phyloP scores from a whole-genome alignment of 768 basidiomycete species.

The Dictyophora rubrovolvata region DNA sequence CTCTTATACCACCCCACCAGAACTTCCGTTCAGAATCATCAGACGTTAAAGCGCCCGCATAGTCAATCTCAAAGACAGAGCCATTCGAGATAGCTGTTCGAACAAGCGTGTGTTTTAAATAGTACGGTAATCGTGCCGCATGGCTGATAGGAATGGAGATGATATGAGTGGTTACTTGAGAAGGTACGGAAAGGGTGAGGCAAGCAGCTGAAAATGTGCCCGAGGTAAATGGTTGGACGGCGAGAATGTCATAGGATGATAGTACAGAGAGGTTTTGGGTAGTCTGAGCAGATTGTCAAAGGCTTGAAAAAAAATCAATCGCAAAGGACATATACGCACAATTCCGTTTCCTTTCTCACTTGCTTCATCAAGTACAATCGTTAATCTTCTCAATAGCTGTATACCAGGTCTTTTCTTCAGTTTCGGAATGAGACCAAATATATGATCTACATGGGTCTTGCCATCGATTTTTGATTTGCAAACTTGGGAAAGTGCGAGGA shows the following conservation, averaged over 20 bases:
- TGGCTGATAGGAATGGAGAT: conserved; percentile 70
- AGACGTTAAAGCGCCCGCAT: conserved; percentile 62
- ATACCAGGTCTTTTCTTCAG: conserved; percentile 50
- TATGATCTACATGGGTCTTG: conserved; percentile 55
- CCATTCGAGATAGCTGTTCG: conserved; percentile 76
- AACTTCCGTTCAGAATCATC: conserved; percentile 63
- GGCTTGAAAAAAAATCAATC: neutral
- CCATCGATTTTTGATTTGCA: conserved; percentile 63
- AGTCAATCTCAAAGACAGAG: conserved; percentile 72
- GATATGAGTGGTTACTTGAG: conserved; percentile 68
- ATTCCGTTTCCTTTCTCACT: conserved; percentile 82
- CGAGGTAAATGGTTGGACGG: conserved; percentile 63
- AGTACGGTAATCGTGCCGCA: conserved; percentile 60
- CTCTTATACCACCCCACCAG: conserved; percentile 76
- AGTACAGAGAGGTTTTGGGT: conserved; percentile 56
- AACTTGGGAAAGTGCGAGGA: conserved; percentile 67
- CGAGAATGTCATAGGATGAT: conserved; percentile 64
- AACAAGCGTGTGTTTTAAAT: conserved; percentile 75
- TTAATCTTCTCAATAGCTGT: conserved; percentile 63
- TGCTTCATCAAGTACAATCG: conserved; percentile 71
- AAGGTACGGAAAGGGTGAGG: conserved; percentile 67
- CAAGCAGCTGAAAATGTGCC: conserved; percentile 70
- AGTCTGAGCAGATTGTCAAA: conserved; percentile 35
- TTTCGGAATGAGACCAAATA: conserved; percentile 49
- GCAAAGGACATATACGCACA: conserved; percentile 29